Evolutionary conservation across 208 protist species (phyloP).

Genomic region (Acanthamoeba royreba): DNA sequence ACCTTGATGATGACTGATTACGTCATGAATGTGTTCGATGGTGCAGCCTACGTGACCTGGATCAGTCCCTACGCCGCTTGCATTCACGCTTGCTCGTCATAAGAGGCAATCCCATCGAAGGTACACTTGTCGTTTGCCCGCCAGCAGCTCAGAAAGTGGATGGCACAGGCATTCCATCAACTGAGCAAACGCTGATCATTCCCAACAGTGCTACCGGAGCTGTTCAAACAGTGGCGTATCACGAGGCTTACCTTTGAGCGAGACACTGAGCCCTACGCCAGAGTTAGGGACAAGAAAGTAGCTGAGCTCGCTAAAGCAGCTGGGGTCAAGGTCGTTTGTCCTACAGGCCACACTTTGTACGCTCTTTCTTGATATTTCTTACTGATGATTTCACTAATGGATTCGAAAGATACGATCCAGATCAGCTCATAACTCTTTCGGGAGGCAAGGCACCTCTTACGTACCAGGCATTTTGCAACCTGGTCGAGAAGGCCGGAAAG

Average conservation of each 20-base stretch:
- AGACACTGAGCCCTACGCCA: slow-evolving; percentile 51
- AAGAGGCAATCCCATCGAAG: background rate
- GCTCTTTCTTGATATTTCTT: too few relatives aligned
- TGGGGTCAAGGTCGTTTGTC: background rate
- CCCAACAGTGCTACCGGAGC: background rate
- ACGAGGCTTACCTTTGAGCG: slow-evolving; percentile 34
- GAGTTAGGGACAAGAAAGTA: background rate
- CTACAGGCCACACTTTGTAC: background rate
- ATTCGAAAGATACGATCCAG: background rate
- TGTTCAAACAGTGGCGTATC: background rate
- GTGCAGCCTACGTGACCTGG: slow-evolving; percentile 12
- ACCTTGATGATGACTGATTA: background rate
- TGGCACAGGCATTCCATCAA: background rate
- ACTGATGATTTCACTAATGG: too few relatives aligned
- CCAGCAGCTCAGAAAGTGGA: too few relatives aligned
- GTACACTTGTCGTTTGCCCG: too few relatives aligned
- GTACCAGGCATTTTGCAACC: background rate
- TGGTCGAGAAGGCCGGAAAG: background rate
- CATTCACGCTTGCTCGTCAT: background rate
- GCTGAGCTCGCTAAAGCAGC: background rate
- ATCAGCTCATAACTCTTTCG: background rate
- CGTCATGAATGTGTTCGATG: background rate
- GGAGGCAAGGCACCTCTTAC: background rate
- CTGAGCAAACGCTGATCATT: background rate
- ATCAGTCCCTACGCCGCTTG: background rate